These are phyloP conservation scores for Balamuthia mandrillaris DNA, from an alignment of 208 protist genomes.

Conservation along the genomic window DNA sequence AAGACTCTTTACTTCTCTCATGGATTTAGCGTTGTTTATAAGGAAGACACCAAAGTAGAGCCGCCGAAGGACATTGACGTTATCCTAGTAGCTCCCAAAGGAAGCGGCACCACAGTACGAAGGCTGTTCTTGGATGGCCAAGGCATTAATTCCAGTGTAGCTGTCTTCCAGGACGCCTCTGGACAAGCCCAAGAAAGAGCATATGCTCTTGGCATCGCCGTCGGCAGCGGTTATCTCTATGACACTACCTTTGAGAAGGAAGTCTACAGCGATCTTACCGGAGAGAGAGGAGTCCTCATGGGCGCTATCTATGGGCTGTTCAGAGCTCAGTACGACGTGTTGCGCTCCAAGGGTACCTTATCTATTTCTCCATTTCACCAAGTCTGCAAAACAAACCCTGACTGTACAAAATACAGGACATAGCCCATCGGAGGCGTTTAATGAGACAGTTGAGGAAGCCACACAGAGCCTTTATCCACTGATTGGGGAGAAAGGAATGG, in stretches of 20 bases:
- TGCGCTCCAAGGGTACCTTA: constrained; percentile 48
- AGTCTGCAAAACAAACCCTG: too few relatives aligned
- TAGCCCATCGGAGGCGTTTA: constrained; percentile 67
- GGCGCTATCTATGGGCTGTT: constrained; percentile 62
- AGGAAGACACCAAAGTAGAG: constrained; percentile 57
- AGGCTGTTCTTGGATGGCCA: constrained; percentile 53
- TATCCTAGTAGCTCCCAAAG: constrained; percentile 60
- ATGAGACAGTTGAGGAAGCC: constrained; percentile 68
- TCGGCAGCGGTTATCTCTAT: constrained; percentile 60
- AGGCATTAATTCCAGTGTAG: constrained; percentile 58
- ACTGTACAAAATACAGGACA: constrained; percentile 19
- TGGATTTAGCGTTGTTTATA: constrained; percentile 62
- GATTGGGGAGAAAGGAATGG: constrained; percentile 67
- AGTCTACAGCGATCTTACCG: constrained; percentile 57
- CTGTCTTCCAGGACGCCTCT: constrained; percentile 59
- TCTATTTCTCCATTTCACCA: too few relatives aligned
- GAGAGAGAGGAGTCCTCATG: constrained; percentile 65
- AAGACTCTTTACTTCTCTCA: constrained; percentile 66
- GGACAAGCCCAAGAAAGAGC: constrained; percentile 54
- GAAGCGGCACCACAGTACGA: constrained; percentile 59
- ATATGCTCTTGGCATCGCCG: constrained; percentile 47
- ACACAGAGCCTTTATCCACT: constrained; percentile 64
- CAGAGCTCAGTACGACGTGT: constrained; percentile 64
- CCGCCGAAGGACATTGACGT: constrained; percentile 62
- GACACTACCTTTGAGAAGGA: constrained; percentile 68